A percentile compares a stretch with the other conserved stretches of the same genome.
phyloP scores from a whole-genome alignment of 768 basidiomycete genomes.

The Calvatia gigantea region DNA sequence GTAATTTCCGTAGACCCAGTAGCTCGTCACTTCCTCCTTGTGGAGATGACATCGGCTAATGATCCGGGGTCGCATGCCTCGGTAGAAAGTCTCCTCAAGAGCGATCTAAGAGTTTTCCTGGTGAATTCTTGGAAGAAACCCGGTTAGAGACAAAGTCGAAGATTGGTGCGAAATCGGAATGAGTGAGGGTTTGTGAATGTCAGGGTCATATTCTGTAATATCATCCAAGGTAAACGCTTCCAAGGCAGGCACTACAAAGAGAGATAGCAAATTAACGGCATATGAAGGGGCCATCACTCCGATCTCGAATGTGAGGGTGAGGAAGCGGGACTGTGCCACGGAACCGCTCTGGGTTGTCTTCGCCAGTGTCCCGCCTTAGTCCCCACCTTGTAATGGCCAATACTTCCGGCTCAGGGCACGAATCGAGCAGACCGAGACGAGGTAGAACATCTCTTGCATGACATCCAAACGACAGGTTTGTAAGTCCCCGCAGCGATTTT shows the following conservation, averaged over 20 bases:
- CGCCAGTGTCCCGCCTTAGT: slow-evolving; percentile 24
- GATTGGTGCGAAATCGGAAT: background rate
- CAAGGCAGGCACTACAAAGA: slow-evolving; percentile 32
- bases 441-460: slow-evolving; percentile 58
- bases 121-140: too few species aligned
- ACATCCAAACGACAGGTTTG: slow-evolving; percentile 49
- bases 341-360: background rate
- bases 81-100: background rate
- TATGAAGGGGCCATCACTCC: slow-evolving; percentile 27
- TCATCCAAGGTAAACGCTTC: slow-evolving; percentile 41
- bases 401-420: slow-evolving; percentile 36
- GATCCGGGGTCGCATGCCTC: background rate
- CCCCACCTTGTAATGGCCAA: slow-evolving; percentile 55
- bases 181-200: background rate
- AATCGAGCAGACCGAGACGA: slow-evolving; percentile 36
- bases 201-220: slow-evolving; percentile 27
- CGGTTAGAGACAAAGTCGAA: slow-evolving; percentile 2
- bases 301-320: slow-evolving; percentile 32
- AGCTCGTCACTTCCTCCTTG: background rate
- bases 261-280: slow-evolving; percentile 21
- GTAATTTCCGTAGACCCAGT: background rate
- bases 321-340: slow-evolving; percentile 28
- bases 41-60: background rate
- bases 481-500: slow-evolving; percentile 36
- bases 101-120: too few species aligned